These are phyloP conservation scores for Jimgerdemannia flammicorona DNA, from an alignment of 192 early-diverging fungal species.

Conservation along the genomic window DNA sequence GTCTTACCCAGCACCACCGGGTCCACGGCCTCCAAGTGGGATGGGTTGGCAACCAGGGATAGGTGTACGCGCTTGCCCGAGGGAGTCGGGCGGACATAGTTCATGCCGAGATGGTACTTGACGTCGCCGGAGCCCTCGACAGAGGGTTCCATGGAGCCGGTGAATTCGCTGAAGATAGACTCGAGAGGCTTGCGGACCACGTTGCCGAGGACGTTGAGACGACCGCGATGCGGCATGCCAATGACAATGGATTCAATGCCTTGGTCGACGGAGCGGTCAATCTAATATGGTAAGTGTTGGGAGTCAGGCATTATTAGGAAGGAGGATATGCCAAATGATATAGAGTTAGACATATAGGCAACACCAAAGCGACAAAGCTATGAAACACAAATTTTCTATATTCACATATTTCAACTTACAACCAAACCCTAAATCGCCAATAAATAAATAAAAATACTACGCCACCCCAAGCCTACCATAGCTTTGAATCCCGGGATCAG, in stretches of 20 bases:
- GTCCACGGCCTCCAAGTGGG: slow-evolving; percentile 97
- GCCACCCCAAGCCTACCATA: slow-evolving; percentile 54
- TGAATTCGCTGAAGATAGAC: slow-evolving; percentile 98
- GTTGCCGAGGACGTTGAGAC: slow-evolving; percentile 97
- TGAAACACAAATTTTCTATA: neutral
- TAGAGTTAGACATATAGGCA: no score
- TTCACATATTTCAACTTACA: neutral
- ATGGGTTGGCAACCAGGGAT: slow-evolving; percentile 97
- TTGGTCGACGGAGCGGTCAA: slow-evolving; percentile 92
- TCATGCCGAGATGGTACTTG: slow-evolving; percentile 93
- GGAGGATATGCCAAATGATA: no score
- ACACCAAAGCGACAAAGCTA: no score
- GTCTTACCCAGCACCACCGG: slow-evolving; percentile 99
- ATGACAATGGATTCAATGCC: slow-evolving; percentile 95
- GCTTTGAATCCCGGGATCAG: slow-evolving; percentile 99
- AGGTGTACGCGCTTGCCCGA: slow-evolving; percentile 96
- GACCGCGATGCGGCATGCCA: slow-evolving; percentile 99
- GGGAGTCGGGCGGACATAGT: slow-evolving; percentile 94
- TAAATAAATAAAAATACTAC: neutral
- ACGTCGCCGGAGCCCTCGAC: slow-evolving; percentile 97
- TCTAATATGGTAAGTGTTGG: slow-evolving; percentile 37
- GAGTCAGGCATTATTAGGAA: no score
- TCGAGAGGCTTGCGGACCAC: slow-evolving; percentile 99
- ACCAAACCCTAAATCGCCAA: neutral
- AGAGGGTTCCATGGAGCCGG: slow-evolving; percentile 77